Conservation (phyloP, 2,329 filamentous ascomycete species). For the Aspergillus flavus region DNA sequence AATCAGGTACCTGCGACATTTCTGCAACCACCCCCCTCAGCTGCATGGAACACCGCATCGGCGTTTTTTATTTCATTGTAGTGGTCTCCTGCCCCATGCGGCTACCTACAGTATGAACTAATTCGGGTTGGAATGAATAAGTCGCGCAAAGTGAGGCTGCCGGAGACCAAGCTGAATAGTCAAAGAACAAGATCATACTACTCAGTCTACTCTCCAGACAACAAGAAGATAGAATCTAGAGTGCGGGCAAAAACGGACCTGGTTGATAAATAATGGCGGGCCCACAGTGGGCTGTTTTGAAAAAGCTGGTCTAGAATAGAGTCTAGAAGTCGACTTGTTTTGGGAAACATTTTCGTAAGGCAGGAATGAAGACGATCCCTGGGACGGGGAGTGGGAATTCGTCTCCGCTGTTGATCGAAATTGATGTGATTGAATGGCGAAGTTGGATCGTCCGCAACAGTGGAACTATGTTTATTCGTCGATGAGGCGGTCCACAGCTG, state of each 20-base stretch:
- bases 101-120: slow-evolving; percentile 1
- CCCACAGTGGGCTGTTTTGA: neutral
- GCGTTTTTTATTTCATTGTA: neutral
- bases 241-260: neutral
- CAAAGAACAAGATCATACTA: neutral
- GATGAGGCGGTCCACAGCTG: neutral
- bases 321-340: neutral
- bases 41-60: neutral
- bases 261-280: neutral
- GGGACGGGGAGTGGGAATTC: slow-evolving; percentile 1
- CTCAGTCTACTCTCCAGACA: neutral
- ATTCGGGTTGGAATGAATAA: neutral
- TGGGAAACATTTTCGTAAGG: neutral
- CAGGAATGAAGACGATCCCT: slow-evolving; percentile 9
- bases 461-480: neutral
- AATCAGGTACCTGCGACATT: slow-evolving; percentile 5
- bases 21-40: neutral
- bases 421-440: neutral
- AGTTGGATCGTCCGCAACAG: neutral
- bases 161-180: neutral
- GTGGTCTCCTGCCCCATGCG: slow-evolving; percentile 1
- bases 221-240: neutral
- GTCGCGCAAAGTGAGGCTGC: neutral
- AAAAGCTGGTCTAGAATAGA: neutral
- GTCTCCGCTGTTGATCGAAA: slow-evolving; percentile 6